These are phyloP conservation scores for Dichotomopilus funicola DNA, from an alignment of 2,329 filamentous ascomycete species.

Conservation along the genomic window DNA sequence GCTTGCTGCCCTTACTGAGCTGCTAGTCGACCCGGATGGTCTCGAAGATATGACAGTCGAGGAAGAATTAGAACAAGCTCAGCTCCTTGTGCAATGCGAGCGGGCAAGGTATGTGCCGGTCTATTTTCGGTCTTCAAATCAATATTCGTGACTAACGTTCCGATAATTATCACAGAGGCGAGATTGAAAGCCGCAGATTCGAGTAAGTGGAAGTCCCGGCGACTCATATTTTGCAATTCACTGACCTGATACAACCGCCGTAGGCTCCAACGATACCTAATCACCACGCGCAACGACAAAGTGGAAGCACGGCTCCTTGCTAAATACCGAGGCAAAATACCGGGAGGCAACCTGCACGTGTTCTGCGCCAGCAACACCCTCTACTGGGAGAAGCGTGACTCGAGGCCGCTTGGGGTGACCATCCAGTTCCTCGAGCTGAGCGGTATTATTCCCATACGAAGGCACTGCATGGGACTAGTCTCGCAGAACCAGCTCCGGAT, in stretches of 20 bases:
- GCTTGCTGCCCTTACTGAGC: not conserved
- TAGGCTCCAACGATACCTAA: conserved; percentile 28
- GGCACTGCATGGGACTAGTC: conserved; percentile 40
- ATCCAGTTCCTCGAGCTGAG: conserved; percentile 34
- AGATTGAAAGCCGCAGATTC: conserved; percentile 11
- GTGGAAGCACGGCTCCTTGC: conserved; percentile 27
- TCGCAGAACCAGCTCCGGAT: conserved; percentile 35
- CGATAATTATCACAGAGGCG: not conserved
- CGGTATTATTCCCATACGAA: conserved; percentile 36
- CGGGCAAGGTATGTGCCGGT: not conserved
- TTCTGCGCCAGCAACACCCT: conserved; percentile 41
- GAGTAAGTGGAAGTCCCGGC: conserved; percentile 21
- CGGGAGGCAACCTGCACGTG: conserved; percentile 26
- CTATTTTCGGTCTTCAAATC: not conserved
- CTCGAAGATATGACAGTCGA: not conserved
- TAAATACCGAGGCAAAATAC: conserved; percentile 26
- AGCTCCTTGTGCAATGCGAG: not conserved
- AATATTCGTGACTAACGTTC: not conserved
- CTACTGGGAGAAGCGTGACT: conserved; percentile 35
- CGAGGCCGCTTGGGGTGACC: conserved; percentile 20
- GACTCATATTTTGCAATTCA: conserved; percentile 8
- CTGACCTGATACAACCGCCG: not conserved
- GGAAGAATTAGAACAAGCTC: not conserved
- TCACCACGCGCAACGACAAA: conserved; percentile 33
- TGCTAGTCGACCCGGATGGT: not conserved